These are phyloP conservation scores for Tanozyma kutaoensis DNA, from an alignment of 805 yeast genomes.

Conservation along the genomic window DNA sequence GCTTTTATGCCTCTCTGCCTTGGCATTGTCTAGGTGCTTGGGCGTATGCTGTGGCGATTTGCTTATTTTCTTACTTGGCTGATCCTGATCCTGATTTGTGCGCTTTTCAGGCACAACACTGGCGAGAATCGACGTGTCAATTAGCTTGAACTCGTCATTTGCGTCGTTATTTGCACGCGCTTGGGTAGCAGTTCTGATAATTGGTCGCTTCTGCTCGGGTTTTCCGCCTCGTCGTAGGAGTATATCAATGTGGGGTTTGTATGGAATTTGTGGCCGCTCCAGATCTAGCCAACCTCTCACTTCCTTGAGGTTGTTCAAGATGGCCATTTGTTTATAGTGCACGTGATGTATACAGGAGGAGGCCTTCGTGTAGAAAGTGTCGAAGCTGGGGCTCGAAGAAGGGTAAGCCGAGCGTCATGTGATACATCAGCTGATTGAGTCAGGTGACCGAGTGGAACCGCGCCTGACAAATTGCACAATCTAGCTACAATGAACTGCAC, in stretches of 20 bases:
- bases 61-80: slow-evolving; percentile 1
- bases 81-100: no score
- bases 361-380: no score
- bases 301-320: slow-evolving; percentile 7
- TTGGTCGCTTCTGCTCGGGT: slow-evolving; percentile 1
- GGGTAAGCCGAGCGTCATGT: background rate
- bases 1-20: no score
- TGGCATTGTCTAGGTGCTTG: background rate
- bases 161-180: background rate
- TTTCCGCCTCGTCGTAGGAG: slow-evolving; percentile 1
- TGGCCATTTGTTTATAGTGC: slow-evolving; percentile 8
- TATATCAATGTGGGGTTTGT: slow-evolving; percentile 3
- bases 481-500: background rate
- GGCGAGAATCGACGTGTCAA: no score
- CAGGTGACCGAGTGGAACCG: background rate
- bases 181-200: background rate
- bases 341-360: no score
- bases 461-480: background rate
- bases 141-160: slow-evolving; percentile 2
- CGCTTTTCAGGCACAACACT: no score
- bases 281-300: slow-evolving; percentile 6
- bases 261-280: slow-evolving; percentile 4
- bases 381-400: background rate
- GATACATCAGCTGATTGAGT: background rate
- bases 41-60: background rate